Conservation (phyloP, 495 filamentous ascomycete species). For the Aspergillus incahuasiensis region DNA sequence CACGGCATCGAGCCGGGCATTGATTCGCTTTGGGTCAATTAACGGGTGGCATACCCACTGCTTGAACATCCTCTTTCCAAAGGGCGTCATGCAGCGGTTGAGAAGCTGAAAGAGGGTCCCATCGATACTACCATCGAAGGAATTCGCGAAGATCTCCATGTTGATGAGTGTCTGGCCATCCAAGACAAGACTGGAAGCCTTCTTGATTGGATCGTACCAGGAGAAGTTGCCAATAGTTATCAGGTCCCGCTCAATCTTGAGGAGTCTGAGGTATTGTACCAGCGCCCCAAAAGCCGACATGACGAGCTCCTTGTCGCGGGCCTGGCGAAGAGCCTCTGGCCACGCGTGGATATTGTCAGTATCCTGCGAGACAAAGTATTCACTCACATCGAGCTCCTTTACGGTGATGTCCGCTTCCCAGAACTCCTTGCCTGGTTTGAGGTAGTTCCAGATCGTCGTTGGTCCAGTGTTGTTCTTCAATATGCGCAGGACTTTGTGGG, state of each 20-base stretch:
- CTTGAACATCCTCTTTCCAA: conserved; percentile 92
- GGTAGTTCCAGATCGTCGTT: conserved; percentile 91
- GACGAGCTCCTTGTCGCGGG: conserved; percentile 71
- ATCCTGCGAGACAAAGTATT: conserved; percentile 69
- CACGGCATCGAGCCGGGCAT: conserved; percentile 92
- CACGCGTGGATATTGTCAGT: conserved; percentile 64
- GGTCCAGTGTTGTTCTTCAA: conserved; percentile 92
- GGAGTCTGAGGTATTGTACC: conserved; percentile 75
- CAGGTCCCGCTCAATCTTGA: conserved; percentile 86
- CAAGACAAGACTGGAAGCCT: conserved; percentile 85
- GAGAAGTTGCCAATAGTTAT: conserved; percentile 87
- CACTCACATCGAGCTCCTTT: conserved; percentile 74
- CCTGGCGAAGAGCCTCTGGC: conserved; percentile 70
- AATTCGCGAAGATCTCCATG: conserved; percentile 94
- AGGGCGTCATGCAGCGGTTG: conserved; percentile 93
- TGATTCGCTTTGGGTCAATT: conserved; percentile 79
- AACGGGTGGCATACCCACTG: conserved; percentile 98
- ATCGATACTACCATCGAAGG: conserved; percentile 74
- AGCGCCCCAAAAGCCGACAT: conserved; percentile 94
- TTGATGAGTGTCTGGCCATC: conserved; percentile 98
- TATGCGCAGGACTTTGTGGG: conserved; percentile 82
- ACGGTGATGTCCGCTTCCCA: conserved; percentile 79
- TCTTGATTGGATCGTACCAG: conserved; percentile 91
- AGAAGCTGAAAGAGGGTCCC: conserved; percentile 88
- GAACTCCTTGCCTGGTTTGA: conserved; percentile 87